phyloP scores from a whole-genome alignment of 192 early-diverging fungal genomes.

The Backusella tuberculispora region DNA sequence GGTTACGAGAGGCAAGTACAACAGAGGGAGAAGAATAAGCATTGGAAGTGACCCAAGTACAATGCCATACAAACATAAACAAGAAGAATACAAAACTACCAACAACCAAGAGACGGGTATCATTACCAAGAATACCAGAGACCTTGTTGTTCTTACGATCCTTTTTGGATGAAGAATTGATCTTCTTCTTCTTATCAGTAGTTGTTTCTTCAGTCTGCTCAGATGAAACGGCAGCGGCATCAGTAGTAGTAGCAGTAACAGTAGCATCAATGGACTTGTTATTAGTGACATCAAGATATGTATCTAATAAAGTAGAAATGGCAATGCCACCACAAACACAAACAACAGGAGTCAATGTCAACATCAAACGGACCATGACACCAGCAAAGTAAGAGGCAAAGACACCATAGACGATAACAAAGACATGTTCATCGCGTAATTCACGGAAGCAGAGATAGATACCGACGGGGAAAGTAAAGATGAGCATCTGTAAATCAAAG shows the following conservation, averaged over 20 bases:
- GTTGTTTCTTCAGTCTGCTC: not conserved
- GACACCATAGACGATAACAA: constrained; percentile 96
- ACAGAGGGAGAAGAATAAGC: constrained; percentile 99
- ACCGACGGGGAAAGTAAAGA: constrained; percentile 96
- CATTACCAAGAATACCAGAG: constrained; percentile 51
- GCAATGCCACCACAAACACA: constrained; percentile 94
- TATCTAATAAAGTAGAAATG: constrained; percentile 84
- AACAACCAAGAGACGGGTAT: constrained; percentile 62
- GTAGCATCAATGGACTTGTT: not conserved
- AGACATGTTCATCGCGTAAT: constrained; percentile 96
- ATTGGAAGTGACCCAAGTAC: constrained; percentile 97
- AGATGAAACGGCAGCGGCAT: constrained; percentile 3
- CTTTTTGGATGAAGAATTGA: not conserved
- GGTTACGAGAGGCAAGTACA: constrained; percentile 84
- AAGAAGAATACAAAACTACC: constrained; percentile 74
- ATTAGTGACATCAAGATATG: constrained; percentile 65
- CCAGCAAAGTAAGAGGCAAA: constrained; percentile 99
- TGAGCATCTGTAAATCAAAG: constrained; percentile 97
- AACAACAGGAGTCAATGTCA: constrained; percentile 97
- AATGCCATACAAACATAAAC: constrained; percentile 92
- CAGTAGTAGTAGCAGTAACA: constrained; percentile 6
- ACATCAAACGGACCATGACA: constrained; percentile 99
- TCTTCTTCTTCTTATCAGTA: constrained; percentile 8
- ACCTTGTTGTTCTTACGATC: constrained; percentile 40
- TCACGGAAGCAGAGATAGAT: constrained; percentile 97